These are phyloP conservation scores for Chalaropsis thielavioides DNA, from an alignment of 2,329 filamentous ascomycete genomes.

Conservation along the genomic window DNA sequence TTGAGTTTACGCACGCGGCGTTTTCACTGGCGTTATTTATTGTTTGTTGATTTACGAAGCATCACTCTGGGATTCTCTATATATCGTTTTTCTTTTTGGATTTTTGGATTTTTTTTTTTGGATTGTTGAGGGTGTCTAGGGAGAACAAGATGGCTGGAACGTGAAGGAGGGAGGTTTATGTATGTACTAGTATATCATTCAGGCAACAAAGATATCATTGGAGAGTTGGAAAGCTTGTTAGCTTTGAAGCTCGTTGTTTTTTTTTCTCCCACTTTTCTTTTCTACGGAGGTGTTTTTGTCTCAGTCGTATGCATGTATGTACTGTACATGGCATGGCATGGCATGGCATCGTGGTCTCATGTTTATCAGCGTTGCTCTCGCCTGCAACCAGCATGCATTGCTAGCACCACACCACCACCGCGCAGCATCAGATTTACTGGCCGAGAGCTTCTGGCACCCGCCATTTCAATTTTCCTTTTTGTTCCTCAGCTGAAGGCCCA, in stretches of 20 bases:
- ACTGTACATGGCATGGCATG: no score
- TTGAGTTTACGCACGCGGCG: background rate
- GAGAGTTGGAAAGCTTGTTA: background rate
- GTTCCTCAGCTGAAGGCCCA: no score
- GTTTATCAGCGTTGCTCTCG: background rate
- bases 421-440: background rate
- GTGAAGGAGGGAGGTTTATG: background rate
- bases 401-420: background rate
- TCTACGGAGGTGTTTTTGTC: background rate
- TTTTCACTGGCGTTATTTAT: conserved; percentile 1
- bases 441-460: background rate
- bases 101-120: background rate
- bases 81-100: background rate
- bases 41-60: background rate
- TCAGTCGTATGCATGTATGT: background rate
- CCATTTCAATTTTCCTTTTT: no score
- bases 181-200: background rate
- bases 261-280: background rate
- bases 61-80: background rate
- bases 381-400: background rate
- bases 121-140: background rate
- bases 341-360: background rate
- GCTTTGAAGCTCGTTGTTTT: background rate
- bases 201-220: background rate
- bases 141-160: background rate